Evolutionary conservation across 2,329 filamentous ascomycete genomes (phyloP).

Genomic region (Penicillium digitatum): DNA sequence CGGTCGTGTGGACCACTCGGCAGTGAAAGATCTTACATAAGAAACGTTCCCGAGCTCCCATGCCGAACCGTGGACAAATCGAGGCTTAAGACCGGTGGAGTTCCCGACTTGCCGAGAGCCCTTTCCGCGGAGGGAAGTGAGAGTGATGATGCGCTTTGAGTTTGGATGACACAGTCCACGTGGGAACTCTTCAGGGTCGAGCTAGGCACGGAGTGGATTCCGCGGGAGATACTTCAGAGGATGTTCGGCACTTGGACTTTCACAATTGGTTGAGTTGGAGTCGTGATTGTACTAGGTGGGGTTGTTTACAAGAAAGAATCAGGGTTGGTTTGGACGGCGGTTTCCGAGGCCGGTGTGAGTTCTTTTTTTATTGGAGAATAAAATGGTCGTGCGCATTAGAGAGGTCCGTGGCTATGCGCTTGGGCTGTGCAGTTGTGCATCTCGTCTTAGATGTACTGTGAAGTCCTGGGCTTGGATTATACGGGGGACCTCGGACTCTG

Average conservation of each 20-base stretch:
- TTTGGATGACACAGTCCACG: background rate
- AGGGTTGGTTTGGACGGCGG: background rate
- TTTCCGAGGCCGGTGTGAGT: background rate
- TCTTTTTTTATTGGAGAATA: background rate
- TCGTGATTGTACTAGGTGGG: no score
- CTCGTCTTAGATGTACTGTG: slow-evolving; percentile 2
- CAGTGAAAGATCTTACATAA: no score
- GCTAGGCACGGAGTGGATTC: background rate
- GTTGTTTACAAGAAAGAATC: background rate
- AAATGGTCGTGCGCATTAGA: background rate
- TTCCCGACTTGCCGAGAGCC: slow-evolving; percentile 9
- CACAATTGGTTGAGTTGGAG: background rate
- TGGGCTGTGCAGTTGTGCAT: background rate
- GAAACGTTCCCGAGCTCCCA: slow-evolving; percentile 10
- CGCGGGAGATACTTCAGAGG: background rate
- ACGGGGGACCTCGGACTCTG: background rate
- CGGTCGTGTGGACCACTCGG: no score
- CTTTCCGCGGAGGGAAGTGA: slow-evolving; percentile 12
- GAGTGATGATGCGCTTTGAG: background rate
- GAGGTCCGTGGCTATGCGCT: slow-evolving; percentile 1
- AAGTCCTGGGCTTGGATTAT: background rate
- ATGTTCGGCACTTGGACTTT: background rate
- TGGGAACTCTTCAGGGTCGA: background rate
- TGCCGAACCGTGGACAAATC: slow-evolving; percentile 8
- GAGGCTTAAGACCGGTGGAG: background rate